These are phyloP conservation scores for Suillus ampliporus DNA, from an alignment of 768 basidiomycete genomes.

Conservation along the genomic window DNA sequence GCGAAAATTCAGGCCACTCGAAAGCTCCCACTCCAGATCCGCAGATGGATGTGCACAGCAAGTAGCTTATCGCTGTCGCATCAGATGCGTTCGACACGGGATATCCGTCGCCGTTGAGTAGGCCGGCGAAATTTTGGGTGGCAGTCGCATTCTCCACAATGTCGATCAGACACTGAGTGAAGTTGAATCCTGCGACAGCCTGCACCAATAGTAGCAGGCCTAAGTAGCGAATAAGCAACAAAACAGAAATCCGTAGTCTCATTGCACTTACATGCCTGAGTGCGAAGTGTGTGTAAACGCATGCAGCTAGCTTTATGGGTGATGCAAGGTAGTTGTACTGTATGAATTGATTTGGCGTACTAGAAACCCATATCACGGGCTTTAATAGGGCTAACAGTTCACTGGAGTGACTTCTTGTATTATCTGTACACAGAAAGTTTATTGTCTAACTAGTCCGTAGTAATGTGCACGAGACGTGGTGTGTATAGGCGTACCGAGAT, in stretches of 20 bases:
- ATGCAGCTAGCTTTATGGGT: not conserved
- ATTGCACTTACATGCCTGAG: not conserved
- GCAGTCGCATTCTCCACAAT: conserved; percentile 13
- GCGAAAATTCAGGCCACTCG: conserved; percentile 26
- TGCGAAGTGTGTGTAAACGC: not conserved
- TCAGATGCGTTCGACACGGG: conserved; percentile 2
- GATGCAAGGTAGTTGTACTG: not conserved
- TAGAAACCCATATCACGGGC: not conserved
- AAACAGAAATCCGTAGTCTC: not conserved
- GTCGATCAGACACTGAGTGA: conserved; percentile 17
- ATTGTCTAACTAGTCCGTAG: too few relatives aligned
- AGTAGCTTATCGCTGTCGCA: conserved; percentile 13
- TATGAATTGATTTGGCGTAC: not conserved
- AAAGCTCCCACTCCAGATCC: conserved; percentile 18
- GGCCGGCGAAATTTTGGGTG: not conserved
- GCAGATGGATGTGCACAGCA: conserved; percentile 16
- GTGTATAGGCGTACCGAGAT: not conserved
- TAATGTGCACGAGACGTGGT: not conserved
- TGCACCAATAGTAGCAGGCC: not conserved
- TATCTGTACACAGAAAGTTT: not conserved
- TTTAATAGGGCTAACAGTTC: not conserved
- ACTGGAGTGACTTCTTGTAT: not conserved
- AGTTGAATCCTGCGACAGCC: not conserved
- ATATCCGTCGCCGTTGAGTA: conserved; percentile 12
- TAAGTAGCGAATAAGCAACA: not conserved